Base-by-base conservation (phyloP, 1,284 basidiomycete species). In the Cryptococcus depauperatus region DNA sequence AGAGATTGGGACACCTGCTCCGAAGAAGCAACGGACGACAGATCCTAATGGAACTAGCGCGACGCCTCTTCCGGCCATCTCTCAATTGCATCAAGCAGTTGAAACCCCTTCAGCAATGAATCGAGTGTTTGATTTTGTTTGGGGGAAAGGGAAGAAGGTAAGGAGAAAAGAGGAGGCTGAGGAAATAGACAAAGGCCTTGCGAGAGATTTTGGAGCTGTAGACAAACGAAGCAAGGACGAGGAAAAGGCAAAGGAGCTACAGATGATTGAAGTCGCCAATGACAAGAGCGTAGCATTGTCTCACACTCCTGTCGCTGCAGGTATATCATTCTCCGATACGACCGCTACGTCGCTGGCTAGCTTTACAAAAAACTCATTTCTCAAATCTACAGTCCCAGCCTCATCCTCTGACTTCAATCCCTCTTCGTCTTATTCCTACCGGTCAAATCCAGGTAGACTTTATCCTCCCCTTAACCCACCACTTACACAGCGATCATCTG, bases 381-480 rank as follows among this genome's bases (percentile, higher is more conserved):
- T 39, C 13, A 29, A 23, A 23, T 38, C 43, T 6, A 30, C n/a
- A n/a, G n/a, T n/a, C n/a, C n/a, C n/a, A n/a, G 38, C 38, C 7
- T 41, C 39, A n/a, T 43, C 41, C 14, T 32, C 30, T 18, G n/a
- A 33, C 45, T 26, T n/a, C n/a, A n/a, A n/a, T n/a, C n/a, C 28
- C 34, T 34, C 28, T 23, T 30, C n/a, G 27, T 37, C 38, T 6
- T 44, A 11, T 22, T 28, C 18, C 27, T 28, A 27, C 3, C 19
- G 21, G 18, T 18, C 25, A 16, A 27, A 14, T 13, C 30, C 26
- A 13, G 23, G 27, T 21, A 45, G 44, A 23, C 46, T 62, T 3
- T 62, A 61, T 39, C 61, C 61, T 3, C 25, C 54, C 8, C 47
- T 64, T 16, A 44, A 55, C 10, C 57, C 58, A 13, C 39, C 56